These are phyloP conservation scores for Fusarium marasasianum DNA, from an alignment of 2,329 filamentous ascomycete species.

Conservation along the genomic window DNA sequence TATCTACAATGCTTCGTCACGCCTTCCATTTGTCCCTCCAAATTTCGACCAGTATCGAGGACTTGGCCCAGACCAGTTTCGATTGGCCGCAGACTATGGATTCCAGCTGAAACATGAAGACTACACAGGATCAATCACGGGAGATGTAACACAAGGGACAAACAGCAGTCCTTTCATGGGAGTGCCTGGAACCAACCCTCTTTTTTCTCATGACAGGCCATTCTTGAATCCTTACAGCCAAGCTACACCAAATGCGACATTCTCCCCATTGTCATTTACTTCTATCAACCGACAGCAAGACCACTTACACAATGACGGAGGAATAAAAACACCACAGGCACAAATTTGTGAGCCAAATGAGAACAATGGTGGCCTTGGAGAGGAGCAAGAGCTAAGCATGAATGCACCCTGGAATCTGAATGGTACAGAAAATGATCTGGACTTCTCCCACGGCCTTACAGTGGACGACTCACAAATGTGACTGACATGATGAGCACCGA, in stretches of 20 bases:
- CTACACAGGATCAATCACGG: conserved; percentile 27
- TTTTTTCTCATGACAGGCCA: conserved; percentile 47
- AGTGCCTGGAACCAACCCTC: conserved; percentile 45
- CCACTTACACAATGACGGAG: conserved; percentile 22
- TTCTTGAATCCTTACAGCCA: conserved; percentile 44
- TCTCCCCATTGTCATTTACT: conserved; percentile 45
- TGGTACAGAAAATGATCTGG: conserved; percentile 31
- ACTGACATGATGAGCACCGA: neutral
- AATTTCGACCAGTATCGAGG: conserved; percentile 37
- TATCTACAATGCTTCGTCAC: conserved; percentile 45
- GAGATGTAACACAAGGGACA: conserved; percentile 33
- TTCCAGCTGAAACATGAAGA: conserved; percentile 44
- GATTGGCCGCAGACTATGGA: conserved; percentile 34
- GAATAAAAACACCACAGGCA: conserved; percentile 39
- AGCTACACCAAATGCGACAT: conserved; percentile 27
- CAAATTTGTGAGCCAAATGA: conserved; percentile 42
- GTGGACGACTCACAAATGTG: conserved; percentile 42
- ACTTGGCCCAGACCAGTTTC: conserved; percentile 42
- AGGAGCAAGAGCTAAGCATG: conserved; percentile 40
- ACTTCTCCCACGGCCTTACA: conserved; percentile 36
- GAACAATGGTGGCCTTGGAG: conserved; percentile 15
- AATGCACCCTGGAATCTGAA: conserved; percentile 40
- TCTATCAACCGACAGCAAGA: conserved; percentile 43
- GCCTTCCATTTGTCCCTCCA: conserved; percentile 41
- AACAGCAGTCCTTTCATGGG: conserved; percentile 41